A percentile compares a stretch with the other conserved stretches of the same genome.
Evolutionary conservation across 228 moss, liverwort and hornwort genomes (phyloP).

Genomic region (Sphagnum fallax): DNA sequence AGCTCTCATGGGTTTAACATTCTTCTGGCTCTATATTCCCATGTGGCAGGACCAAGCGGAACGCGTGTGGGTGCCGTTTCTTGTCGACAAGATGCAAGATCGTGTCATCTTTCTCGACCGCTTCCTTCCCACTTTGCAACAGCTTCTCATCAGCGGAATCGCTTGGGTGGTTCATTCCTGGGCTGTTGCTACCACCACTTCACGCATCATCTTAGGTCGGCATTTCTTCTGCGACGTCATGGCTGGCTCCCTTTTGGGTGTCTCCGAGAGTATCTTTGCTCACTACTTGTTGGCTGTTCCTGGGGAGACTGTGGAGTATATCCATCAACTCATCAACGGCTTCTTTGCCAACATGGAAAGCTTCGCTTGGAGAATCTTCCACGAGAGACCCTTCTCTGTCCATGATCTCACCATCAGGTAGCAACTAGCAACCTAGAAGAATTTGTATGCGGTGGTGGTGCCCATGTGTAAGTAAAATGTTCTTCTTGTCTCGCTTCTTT

Average conservation of each 20-base stretch:
- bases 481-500: too few relatives aligned
- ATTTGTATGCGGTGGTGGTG: too few relatives aligned
- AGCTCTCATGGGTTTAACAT: constrained; percentile 55
- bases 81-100: constrained; percentile 1
- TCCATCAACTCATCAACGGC: constrained; percentile 10
- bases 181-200: constrained; percentile 61
- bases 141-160: constrained; percentile 20
- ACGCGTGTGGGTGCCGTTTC: constrained; percentile 23
- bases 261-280: constrained; percentile 50
- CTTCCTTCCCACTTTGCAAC: constrained; percentile 16
- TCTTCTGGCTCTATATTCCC: constrained; percentile 54
- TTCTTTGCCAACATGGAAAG: constrained; percentile 14
- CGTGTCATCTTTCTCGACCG: constrained; percentile 3
- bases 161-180: constrained; percentile 29
- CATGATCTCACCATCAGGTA: constrained; percentile 10
- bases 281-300: constrained; percentile 42
- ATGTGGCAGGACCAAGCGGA: constrained; percentile 39
- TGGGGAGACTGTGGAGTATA: constrained; percentile 10
- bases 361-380: constrained; percentile 12
- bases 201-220: constrained; percentile 57
- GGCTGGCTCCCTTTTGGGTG: constrained; percentile 48
- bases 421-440: background rate
- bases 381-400: constrained; percentile 11
- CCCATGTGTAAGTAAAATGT: too few relatives aligned
- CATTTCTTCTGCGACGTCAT: constrained; percentile 77